Evolutionary conservation across 331 rosid genomes (phyloP).

Genomic region (Quercus lobata): DNA sequence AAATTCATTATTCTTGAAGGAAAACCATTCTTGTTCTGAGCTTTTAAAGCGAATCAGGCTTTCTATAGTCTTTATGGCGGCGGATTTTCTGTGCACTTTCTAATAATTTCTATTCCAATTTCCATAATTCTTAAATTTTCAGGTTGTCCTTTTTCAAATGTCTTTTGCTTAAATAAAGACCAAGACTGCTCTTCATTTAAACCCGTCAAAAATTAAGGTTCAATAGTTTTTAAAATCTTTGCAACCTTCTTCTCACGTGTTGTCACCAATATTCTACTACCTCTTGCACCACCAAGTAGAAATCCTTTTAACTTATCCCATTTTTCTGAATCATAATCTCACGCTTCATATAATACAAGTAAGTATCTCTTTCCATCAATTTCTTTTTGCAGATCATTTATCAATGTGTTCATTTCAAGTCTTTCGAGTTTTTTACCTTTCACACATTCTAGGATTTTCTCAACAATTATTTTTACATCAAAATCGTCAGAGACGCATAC

Average conservation of each 20-base stretch:
- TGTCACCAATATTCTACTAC: slow-evolving; percentile 1
- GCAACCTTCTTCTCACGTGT: background rate
- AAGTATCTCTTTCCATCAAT: background rate
- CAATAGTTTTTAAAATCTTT: background rate
- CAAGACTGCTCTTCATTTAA: background rate
- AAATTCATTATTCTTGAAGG: background rate
- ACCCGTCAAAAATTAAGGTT: background rate
- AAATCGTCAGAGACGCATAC: background rate
- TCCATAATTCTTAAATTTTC: background rate
- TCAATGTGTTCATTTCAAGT: background rate
- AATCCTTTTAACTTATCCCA: background rate
- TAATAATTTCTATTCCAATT: slow-evolving; percentile 7
- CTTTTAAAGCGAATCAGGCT: background rate
- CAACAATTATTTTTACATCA: background rate
- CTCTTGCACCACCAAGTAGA: background rate
- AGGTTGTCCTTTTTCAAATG: slow-evolving; percentile 1
- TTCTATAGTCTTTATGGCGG: background rate
- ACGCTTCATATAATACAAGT: slow-evolving; percentile 15
- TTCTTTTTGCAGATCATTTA: background rate
- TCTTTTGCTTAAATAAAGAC: slow-evolving; percentile 1
- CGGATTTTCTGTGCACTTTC: slow-evolving; percentile 1
- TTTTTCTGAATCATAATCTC: background rate
- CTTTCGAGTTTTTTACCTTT: background rate
- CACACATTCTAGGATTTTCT: background rate
- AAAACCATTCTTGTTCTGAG: background rate